Evolutionary conservation across 1,139 yeast species (phyloP).

Genomic region (Lodderomyces beijingensis): DNA sequence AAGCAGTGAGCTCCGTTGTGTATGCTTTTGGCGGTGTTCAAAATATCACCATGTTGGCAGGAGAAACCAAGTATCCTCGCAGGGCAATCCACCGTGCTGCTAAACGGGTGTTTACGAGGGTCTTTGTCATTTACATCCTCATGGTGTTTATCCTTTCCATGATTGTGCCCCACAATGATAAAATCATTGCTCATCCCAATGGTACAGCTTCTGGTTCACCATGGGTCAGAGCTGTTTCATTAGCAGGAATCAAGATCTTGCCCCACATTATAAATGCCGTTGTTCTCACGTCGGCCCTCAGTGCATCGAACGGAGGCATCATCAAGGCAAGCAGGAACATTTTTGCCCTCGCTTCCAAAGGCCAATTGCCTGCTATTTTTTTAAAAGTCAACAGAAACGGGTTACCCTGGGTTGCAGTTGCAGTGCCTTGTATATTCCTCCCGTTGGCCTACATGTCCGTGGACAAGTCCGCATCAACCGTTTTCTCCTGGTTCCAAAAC

Average conservation of each 20-base stretch:
- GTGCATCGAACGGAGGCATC: conserved; percentile 45
- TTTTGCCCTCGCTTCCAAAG: conserved; percentile 44
- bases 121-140: conserved; percentile 38
- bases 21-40: conserved; percentile 32
- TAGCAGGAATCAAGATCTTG: conserved; percentile 45
- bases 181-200: conserved; percentile 29
- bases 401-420: conserved; percentile 23
- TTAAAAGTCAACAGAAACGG: conserved; percentile 30
- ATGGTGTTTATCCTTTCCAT: conserved; percentile 43
- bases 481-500: conserved; percentile 26
- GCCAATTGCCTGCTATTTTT: conserved; percentile 38
- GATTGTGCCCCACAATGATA: conserved; percentile 43
- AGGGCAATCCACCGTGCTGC: conserved; percentile 45
- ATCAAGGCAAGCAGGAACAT: conserved; percentile 41
- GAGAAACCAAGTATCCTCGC: conserved; percentile 48
- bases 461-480: conserved; percentile 19
- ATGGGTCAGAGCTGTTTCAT: conserved; percentile 48
- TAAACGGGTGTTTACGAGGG: conserved; percentile 42
- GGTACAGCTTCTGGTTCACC: conserved; percentile 53
- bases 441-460: conserved; percentile 27
- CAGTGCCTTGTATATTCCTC: conserved; percentile 20
- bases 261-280: conserved; percentile 50
- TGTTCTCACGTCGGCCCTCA: conserved; percentile 48
- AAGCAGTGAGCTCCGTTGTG: conserved; percentile 21
- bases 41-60: conserved; percentile 40